These are phyloP conservation scores for Ganoderma boninense DNA, from an alignment of 1,284 basidiomycete genomes.

Conservation along the genomic window DNA sequence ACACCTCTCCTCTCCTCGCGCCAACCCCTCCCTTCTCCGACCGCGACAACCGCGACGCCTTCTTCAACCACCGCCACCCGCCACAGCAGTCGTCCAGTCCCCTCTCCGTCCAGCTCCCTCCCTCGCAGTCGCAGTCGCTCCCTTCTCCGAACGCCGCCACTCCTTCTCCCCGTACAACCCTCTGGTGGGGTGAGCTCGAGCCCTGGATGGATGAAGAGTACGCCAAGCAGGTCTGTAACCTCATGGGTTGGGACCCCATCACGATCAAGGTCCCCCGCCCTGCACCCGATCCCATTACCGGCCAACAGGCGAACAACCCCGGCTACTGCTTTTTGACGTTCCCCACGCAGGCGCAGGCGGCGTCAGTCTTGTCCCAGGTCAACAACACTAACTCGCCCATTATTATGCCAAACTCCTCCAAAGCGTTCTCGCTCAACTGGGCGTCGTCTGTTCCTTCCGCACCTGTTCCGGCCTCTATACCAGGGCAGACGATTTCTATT, in stretches of 20 bases:
- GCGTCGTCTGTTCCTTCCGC: constrained; percentile 68
- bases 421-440: constrained; percentile 83
- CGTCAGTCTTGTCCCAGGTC: constrained; percentile 76
- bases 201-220: constrained; percentile 95
- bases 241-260: constrained; percentile 83
- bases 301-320: constrained; percentile 78
- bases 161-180: constrained; percentile 47
- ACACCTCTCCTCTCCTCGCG: constrained; percentile 35
- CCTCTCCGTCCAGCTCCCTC: constrained; percentile 33
- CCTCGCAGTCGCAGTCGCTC: constrained; percentile 37
- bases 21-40: constrained; percentile 36
- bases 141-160: constrained; percentile 37
- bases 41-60: constrained; percentile 41
- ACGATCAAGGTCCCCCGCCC: constrained; percentile 75
- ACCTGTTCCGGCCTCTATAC: constrained; percentile 47
- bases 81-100: constrained; percentile 37
- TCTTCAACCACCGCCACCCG: constrained; percentile 35
- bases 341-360: constrained; percentile 74
- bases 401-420: constrained; percentile 83
- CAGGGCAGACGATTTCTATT: constrained; percentile 42
- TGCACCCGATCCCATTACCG: constrained; percentile 62
- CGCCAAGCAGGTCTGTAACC: constrained; percentile 78
- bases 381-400: constrained; percentile 54
- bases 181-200: constrained; percentile 86
- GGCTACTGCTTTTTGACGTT: constrained; percentile 91